Conservation (phyloP, 176 grass and related monocot genomes). For the Typha latifolia region DNA sequence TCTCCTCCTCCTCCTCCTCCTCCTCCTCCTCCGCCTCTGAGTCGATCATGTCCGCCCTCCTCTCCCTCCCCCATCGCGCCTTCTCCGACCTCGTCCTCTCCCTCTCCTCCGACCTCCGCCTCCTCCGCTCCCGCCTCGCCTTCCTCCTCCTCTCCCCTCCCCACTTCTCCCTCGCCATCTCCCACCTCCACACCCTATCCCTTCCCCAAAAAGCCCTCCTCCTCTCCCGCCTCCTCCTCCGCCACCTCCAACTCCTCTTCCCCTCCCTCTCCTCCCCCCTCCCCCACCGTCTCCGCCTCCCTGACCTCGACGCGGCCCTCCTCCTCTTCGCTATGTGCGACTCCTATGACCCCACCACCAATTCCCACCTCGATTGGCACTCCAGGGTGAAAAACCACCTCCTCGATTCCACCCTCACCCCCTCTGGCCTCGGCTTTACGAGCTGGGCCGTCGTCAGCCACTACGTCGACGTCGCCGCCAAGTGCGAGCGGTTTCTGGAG, state of each 20-base stretch:
- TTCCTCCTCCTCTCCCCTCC: slow-evolving; percentile 74
- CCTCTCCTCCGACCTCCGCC: slow-evolving; percentile 33
- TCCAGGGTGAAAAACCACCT: slow-evolving; percentile 40
- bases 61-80: slow-evolving; percentile 17
- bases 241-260: slow-evolving; percentile 51
- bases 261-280: slow-evolving; percentile 20
- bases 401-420: slow-evolving; percentile 34
- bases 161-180: slow-evolving; percentile 59
- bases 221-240: slow-evolving; percentile 68
- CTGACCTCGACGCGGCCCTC: slow-evolving; percentile 59
- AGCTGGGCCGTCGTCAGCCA: slow-evolving; percentile 48
- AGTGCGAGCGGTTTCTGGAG: slow-evolving; percentile 67
- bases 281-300: slow-evolving; percentile 26
- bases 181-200: slow-evolving; percentile 49
- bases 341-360: slow-evolving; percentile 33
- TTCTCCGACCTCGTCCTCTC: slow-evolving; percentile 33
- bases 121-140: slow-evolving; percentile 55
- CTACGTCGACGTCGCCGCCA: slow-evolving; percentile 57
- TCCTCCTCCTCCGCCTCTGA: slow-evolving; percentile 38
- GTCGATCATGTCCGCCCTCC: slow-evolving; percentile 50
- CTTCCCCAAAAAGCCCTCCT: slow-evolving; percentile 52
- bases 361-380: slow-evolving; percentile 37
- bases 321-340: slow-evolving; percentile 90
- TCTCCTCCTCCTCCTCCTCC: slow-evolving; percentile 9
- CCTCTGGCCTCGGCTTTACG: slow-evolving; percentile 53